Evolutionary conservation across 306 rosid species (phyloP).

Genomic region (Prunus armeniaca): DNA sequence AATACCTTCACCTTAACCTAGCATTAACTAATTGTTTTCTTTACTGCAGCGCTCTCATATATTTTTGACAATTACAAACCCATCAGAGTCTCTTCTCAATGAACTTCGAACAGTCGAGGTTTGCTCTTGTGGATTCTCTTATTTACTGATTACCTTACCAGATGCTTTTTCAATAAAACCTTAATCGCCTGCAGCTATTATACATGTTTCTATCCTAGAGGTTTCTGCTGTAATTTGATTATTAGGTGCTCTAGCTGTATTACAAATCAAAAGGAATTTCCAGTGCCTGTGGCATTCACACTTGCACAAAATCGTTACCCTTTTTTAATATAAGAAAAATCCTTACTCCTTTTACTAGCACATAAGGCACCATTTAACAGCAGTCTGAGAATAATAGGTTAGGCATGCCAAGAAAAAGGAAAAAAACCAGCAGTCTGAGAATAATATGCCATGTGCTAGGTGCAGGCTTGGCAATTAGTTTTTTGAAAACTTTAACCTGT

Average conservation of each 20-base stretch:
- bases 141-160: neutral
- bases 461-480: neutral
- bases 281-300: neutral
- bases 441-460: neutral
- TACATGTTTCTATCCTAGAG: neutral
- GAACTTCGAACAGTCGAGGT: conserved; percentile 94
- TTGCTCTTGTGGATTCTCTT: conserved; percentile 25
- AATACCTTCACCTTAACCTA: conserved; percentile 11
- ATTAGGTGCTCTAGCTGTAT: neutral
- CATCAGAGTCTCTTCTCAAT: conserved; percentile 89
- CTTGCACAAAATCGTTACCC: neutral
- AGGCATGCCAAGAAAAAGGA: neutral
- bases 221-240: neutral
- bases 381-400: neutral
- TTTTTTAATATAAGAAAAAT: no score
- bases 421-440: neutral
- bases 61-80: conserved; percentile 66
- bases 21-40: conserved; percentile 33
- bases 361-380: neutral
- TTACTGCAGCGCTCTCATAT: conserved; percentile 73
- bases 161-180: neutral
- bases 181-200: neutral
- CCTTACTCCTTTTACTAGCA: neutral
- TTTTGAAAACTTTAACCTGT: neutral
- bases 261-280: neutral